These are phyloP conservation scores for Colletotrichum destructivum DNA, from an alignment of 2,329 filamentous ascomycete species.

Conservation along the genomic window DNA sequence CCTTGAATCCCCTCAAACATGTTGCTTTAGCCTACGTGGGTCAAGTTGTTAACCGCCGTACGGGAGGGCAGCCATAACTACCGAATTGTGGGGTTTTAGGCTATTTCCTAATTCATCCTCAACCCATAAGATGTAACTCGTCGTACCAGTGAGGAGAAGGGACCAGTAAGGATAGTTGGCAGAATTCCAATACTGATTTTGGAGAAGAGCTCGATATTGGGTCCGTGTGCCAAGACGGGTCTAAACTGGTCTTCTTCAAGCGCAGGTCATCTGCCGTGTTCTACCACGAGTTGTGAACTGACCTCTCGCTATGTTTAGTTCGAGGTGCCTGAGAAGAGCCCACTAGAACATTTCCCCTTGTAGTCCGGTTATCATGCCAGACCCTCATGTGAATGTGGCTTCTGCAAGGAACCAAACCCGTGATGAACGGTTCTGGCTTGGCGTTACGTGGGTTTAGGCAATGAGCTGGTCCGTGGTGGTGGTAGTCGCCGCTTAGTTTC, in stretches of 20 bases:
- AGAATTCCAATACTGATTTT: not conserved
- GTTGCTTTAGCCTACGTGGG: constrained; percentile 1
- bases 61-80: not conserved
- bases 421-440: no score
- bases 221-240: not conserved
- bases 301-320: not conserved
- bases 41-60: not conserved
- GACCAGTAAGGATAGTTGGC: not conserved
- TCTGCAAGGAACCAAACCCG: no score
- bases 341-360: no score
- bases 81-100: constrained; percentile 6
- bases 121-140: not conserved
- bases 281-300: not conserved
- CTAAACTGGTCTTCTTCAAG: not conserved
- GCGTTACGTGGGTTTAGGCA: no score
- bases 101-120: constrained; percentile 1
- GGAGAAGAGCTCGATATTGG: not conserved
- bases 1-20: not conserved
- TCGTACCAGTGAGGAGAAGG: not conserved
- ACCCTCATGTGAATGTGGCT: no score
- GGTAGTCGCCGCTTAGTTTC: no score
- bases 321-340: no score
- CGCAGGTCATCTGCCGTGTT: not conserved
- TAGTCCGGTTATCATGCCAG: no score
- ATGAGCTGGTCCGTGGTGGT: no score